These are phyloP conservation scores for Pezizomycotina sp. DNA, from an alignment of 2,329 filamentous ascomycete genomes.

Conservation along the genomic window DNA sequence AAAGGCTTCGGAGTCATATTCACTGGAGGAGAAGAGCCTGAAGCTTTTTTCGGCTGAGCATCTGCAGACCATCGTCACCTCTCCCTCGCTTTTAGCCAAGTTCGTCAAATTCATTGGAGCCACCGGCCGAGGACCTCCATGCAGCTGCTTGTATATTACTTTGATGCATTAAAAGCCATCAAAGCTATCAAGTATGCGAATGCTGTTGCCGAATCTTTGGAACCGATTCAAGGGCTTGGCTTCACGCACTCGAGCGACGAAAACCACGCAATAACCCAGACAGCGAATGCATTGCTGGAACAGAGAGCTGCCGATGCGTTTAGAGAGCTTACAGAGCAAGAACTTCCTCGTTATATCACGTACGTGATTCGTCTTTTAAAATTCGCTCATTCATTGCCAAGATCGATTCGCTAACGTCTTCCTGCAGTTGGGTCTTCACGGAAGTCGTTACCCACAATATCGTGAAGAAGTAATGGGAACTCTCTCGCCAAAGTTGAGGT, in stretches of 20 bases:
- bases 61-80: constrained; percentile 46
- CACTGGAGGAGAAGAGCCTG: constrained; percentile 48
- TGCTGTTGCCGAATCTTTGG: constrained; percentile 41
- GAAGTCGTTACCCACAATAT: constrained; percentile 48
- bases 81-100: constrained; percentile 44
- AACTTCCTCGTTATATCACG: constrained; percentile 57
- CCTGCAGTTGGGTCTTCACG: constrained; percentile 48
- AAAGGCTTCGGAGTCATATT: constrained; percentile 30
- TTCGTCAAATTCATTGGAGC: constrained; percentile 52
- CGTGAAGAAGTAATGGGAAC: constrained; percentile 49
- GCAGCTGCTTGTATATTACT: constrained; percentile 51
- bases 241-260: constrained; percentile 37
- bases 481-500: constrained; percentile 44
- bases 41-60: constrained; percentile 50
- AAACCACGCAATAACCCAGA: constrained; percentile 34
- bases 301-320: constrained; percentile 50
- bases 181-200: constrained; percentile 57
- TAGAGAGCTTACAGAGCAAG: constrained; percentile 46
- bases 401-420: too few species aligned
- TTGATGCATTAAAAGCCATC: constrained; percentile 54
- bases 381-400: too few species aligned
- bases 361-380: too few species aligned
- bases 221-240: constrained; percentile 36
- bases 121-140: constrained; percentile 43
- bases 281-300: constrained; percentile 42